Percentiles rank a stretch among this genome's conserved stretches.
Conservation (phyloP, 73 alveolate species). For the Paraurostyla sp. region DNA sequence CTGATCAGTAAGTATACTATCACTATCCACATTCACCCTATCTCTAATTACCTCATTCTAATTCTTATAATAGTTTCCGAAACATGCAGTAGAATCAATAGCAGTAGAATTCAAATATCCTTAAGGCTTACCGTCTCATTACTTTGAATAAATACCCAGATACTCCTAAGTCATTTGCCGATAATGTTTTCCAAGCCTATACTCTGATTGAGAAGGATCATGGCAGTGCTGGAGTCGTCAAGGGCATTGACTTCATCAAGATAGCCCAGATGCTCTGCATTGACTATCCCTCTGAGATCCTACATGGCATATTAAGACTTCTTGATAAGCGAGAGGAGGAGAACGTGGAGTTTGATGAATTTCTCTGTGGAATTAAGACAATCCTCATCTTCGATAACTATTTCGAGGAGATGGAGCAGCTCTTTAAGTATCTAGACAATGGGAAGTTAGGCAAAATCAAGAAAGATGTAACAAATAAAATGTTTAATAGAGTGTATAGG, state of each 20-base stretch:
- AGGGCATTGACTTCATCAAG: conserved; percentile 78
- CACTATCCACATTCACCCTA: too few relatives aligned
- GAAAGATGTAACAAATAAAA: conserved; percentile 20
- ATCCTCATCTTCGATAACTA: conserved; percentile 74
- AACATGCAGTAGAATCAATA: conserved; percentile 15
- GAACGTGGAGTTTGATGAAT: conserved; percentile 78
- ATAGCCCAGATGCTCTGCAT: conserved; percentile 79
- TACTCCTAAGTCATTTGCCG: conserved; percentile 73
- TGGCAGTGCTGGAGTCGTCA: conserved; percentile 70
- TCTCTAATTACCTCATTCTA: not conserved
- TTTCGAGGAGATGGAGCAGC: conserved; percentile 74
- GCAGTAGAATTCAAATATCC: conserved; percentile 36
- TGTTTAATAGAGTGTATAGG: not conserved
- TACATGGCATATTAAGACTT: conserved; percentile 69
- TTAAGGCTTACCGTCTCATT: conserved; percentile 78
- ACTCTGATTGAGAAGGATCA: conserved; percentile 71
- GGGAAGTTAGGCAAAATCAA: conserved; percentile 65
- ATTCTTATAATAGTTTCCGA: conserved; percentile 21
- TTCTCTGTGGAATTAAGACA: conserved; percentile 74
- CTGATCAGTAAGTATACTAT: conserved; percentile 66
- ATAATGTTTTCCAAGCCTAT: conserved; percentile 79
- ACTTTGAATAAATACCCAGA: conserved; percentile 73
- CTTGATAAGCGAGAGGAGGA: conserved; percentile 79
- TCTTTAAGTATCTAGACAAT: conserved; percentile 70
- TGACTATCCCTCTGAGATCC: conserved; percentile 81